These are phyloP conservation scores for Entophlyctis luteolus DNA, from an alignment of 192 early-diverging fungal genomes.

Conservation along the genomic window DNA sequence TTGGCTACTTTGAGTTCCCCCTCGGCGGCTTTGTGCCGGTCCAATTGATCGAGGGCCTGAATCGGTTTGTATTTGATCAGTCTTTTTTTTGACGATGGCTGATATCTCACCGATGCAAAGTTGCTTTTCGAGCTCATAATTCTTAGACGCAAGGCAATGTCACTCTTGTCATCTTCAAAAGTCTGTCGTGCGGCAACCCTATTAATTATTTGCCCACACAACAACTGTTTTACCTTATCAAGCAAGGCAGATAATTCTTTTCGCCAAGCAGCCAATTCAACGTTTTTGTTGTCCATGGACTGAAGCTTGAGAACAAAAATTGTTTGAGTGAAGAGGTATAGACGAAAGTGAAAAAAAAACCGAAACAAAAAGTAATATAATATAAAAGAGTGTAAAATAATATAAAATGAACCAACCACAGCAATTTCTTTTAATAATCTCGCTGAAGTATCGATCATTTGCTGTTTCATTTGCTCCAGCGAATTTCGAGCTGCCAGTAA, in stretches of 20 bases:
- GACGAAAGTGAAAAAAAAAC: too few relatives aligned
- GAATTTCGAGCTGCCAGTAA: slow-evolving; percentile 3
- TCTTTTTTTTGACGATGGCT: not conserved
- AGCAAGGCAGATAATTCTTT: slow-evolving; percentile 22
- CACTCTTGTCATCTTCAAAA: slow-evolving; percentile 31
- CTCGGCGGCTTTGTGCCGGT: slow-evolving; percentile 30
- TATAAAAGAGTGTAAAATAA: not conserved
- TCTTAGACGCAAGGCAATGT: slow-evolving; percentile 19
- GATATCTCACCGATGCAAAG: slow-evolving; percentile 3
- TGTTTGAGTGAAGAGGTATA: too few relatives aligned
- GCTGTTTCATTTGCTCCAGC: slow-evolving; percentile 13
- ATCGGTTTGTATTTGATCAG: not conserved
- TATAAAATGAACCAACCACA: not conserved
- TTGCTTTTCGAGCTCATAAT: slow-evolving; percentile 26
- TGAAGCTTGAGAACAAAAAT: slow-evolving; percentile 4
- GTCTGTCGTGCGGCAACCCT: slow-evolving; percentile 1
- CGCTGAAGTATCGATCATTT: slow-evolving; percentile 20
- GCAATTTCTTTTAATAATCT: slow-evolving; percentile 10
- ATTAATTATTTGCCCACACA: too few relatives aligned
- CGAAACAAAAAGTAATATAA: not conserved
- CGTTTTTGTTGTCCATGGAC: slow-evolving; percentile 27
- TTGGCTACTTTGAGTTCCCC: slow-evolving; percentile 23
- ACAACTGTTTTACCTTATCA: slow-evolving; percentile 8
- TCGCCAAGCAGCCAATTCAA: slow-evolving; percentile 3
- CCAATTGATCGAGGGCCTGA: slow-evolving; percentile 19